Evolutionary conservation across 805 yeast genomes (phyloP).

Genomic region (Naumovozyma castellii): DNA sequence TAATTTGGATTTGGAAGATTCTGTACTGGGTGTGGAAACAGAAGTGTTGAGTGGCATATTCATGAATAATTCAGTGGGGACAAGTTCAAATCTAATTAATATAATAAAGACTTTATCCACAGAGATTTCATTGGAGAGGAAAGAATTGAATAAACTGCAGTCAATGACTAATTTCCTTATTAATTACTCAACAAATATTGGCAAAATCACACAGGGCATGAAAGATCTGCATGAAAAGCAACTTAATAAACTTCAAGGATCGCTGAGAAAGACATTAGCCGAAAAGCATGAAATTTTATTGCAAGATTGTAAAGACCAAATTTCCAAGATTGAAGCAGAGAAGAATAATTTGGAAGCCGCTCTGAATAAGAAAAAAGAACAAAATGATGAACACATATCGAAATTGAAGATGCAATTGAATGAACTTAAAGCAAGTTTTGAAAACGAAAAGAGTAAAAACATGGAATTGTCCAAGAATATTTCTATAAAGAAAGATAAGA

Average conservation of each 20-base stretch:
- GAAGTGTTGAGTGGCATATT: slow-evolving; percentile 46
- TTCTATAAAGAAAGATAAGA: not conserved
- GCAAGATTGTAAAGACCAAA: slow-evolving; percentile 15
- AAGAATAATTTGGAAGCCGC: slow-evolving; percentile 1
- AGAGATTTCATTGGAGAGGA: slow-evolving; percentile 47
- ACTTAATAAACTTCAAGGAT: slow-evolving; percentile 21
- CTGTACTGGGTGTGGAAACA: slow-evolving; percentile 39
- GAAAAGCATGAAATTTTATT: slow-evolving; percentile 20
- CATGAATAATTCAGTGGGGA: slow-evolving; percentile 50
- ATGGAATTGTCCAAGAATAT: slow-evolving; percentile 11
- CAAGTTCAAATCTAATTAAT: slow-evolving; percentile 45
- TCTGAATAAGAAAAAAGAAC: slow-evolving; percentile 5
- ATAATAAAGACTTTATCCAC: slow-evolving; percentile 46
- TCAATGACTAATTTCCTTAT: slow-evolving; percentile 47
- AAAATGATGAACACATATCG: slow-evolving; percentile 12
- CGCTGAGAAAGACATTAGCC: slow-evolving; percentile 21
- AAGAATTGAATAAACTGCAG: slow-evolving; percentile 46
- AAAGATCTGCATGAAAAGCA: slow-evolving; percentile 27
- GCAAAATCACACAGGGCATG: slow-evolving; percentile 23
- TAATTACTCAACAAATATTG: slow-evolving; percentile 35
- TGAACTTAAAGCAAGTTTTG: slow-evolving; percentile 26
- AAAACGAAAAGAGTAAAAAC: slow-evolving; percentile 28
- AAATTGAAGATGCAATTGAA: slow-evolving; percentile 22
- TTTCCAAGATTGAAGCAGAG: slow-evolving; percentile 13
- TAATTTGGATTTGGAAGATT: slow-evolving; percentile 39